Conservation (phyloP, 2,329 filamentous ascomycete species). For the Fusarium haematococcum region DNA sequence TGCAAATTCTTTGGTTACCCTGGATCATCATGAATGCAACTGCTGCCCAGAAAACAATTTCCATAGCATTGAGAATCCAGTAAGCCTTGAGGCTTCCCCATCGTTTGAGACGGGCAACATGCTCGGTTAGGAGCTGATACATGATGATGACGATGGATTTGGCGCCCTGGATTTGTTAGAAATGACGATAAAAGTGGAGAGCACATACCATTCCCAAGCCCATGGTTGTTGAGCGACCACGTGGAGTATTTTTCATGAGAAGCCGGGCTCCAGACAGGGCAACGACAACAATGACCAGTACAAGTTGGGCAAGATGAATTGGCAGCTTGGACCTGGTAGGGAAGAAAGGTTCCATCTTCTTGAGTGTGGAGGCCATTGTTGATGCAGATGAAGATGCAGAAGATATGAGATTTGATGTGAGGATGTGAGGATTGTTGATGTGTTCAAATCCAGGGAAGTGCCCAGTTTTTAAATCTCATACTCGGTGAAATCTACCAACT, state of each 20-base stretch:
- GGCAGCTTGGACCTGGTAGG: not conserved
- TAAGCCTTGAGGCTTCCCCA: conserved; percentile 57
- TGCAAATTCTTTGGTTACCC: conserved; percentile 13
- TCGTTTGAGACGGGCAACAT: conserved; percentile 46
- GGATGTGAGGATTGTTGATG: not conserved
- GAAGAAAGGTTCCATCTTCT: not conserved
- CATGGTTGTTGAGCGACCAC: conserved; percentile 31
- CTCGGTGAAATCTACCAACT: not conserved
- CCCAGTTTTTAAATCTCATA: not conserved
- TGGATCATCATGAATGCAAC: conserved; percentile 20
- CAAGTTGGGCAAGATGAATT: not conserved
- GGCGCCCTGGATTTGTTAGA: conserved; percentile 30
- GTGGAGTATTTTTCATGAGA: conserved; percentile 18
- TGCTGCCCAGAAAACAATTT: conserved; percentile 55
- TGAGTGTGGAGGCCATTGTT: not conserved
- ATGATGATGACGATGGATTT: conserved; percentile 7
- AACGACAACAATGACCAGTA: conserved; percentile 13
- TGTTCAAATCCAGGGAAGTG: not conserved
- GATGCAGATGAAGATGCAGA: not conserved
- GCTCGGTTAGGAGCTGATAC: conserved; percentile 55
- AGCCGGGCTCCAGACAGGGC: conserved; percentile 27
- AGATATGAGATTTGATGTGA: not conserved
- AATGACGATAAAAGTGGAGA: conserved; percentile 53
- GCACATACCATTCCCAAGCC: conserved; percentile 32
- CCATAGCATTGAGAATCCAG: conserved; percentile 54